phyloP scores from a whole-genome alignment of 2,329 filamentous ascomycete species.

The Lizonia empirigonia region DNA sequence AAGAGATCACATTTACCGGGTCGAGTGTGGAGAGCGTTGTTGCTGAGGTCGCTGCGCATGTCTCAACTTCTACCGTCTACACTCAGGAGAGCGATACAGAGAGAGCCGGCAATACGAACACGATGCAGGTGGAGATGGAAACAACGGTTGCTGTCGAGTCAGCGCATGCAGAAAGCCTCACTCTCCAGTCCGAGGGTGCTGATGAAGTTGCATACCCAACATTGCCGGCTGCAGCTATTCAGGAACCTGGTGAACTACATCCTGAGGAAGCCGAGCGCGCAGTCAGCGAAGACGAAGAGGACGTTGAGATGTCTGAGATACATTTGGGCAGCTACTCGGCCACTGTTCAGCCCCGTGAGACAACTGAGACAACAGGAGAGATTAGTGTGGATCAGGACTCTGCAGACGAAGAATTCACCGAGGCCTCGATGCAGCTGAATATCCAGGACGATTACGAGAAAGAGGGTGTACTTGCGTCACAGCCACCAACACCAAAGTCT shows the following conservation, averaged over 20 bases:
- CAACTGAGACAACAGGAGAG: not conserved
- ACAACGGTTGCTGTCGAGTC: not conserved
- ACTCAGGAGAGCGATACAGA: not conserved
- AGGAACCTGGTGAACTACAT: not conserved
- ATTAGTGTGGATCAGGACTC: constrained; percentile 1
- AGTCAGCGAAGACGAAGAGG: constrained; percentile 9
- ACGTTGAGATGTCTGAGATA: constrained; percentile 22
- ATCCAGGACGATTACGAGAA: constrained; percentile 31
- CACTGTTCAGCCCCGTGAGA: not conserved
- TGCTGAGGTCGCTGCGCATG: constrained; percentile 1
- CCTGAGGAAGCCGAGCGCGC: not conserved
- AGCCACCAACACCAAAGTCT: constrained; percentile 6
- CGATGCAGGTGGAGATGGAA: not conserved
- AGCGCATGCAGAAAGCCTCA: too few relatives aligned
- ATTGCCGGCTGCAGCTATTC: constrained; percentile 8
- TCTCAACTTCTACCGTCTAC: not conserved
- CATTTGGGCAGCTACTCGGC: not conserved
- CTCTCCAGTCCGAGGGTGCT: not conserved
- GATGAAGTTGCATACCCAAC: constrained; percentile 21
- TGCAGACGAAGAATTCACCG: constrained; percentile 34
- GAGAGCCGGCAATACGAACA: too few relatives aligned
- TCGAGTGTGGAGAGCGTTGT: constrained; percentile 3
- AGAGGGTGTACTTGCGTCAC: constrained; percentile 7
- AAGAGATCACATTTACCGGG: constrained; percentile 2
- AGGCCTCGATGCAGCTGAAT: constrained; percentile 40